Evolutionary conservation across 805 yeast genomes (phyloP).

Genomic region (Wickerhamiella kurtzmanii): DNA sequence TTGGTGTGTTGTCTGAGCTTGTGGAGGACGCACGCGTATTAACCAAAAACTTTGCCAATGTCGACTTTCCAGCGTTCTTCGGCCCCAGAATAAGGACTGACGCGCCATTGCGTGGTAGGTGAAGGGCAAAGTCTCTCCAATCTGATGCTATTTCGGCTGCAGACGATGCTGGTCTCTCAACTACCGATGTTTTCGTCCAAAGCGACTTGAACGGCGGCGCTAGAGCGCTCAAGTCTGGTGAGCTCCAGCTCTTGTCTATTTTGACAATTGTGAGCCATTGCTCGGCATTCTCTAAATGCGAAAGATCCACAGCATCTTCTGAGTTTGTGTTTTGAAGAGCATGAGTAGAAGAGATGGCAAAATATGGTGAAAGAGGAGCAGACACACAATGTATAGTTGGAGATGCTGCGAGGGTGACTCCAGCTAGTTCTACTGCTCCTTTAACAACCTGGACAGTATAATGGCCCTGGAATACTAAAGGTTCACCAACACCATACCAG

Average conservation of each 20-base stretch:
- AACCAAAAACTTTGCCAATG: constrained; percentile 39
- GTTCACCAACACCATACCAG: constrained; percentile 1
- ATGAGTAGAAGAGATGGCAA: constrained; percentile 10
- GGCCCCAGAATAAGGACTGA: constrained; percentile 40
- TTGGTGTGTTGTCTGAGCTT: constrained; percentile 15
- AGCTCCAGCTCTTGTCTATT: neutral
- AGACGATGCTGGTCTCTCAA: neutral
- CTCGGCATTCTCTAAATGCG: neutral
- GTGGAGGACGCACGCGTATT: constrained; percentile 7
- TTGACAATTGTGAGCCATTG: constrained; percentile 7
- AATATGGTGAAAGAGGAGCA: constrained; percentile 17
- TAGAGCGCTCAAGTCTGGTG: constrained; percentile 8
- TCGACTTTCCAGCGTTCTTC: constrained; percentile 75
- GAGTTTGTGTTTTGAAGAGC: neutral
- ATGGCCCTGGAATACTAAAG: constrained; percentile 22
- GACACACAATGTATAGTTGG: constrained; percentile 5
- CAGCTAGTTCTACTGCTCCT: constrained; percentile 23
- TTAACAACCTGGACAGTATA: constrained; percentile 20
- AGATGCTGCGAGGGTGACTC: constrained; percentile 12
- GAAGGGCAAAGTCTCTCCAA: constrained; percentile 16
- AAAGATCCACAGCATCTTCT: neutral
- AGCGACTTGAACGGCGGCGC: constrained; percentile 22
- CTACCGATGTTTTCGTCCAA: constrained; percentile 8
- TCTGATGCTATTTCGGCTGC: constrained; percentile 8
- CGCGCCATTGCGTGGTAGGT: neutral